Evolutionary conservation across 768 basidiomycete species (phyloP), one percentile per base, ranked within the genome.

Genomic region (Leccinum rimulosum): DNA sequence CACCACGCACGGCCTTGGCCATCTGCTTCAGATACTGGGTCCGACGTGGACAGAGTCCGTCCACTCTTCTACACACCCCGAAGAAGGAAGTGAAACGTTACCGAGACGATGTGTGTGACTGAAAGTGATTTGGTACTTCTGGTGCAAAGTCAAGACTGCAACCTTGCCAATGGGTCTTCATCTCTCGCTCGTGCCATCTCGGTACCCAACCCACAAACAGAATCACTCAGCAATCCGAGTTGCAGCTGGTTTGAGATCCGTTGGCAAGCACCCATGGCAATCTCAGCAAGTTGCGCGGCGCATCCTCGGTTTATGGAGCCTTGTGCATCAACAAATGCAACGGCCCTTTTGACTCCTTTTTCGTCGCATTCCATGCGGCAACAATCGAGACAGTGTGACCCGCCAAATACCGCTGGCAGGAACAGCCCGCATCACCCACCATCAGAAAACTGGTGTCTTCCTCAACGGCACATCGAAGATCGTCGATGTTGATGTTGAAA

Each of bases 391-490:
- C 76, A 69, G 70, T 0, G 86, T 87, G 11, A 95, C 78, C 1
- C 91, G 80, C 88, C 91, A 38, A 64, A 95, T 77, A 67, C 95
- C 94, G 86, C 38, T 4, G 93, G 70, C 0, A 93, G 93, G 76
- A 95, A 96, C 30, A 93, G 77, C 38, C 38, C 8, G 7, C 38
- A 17, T 17, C 38, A 17, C 17, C 17, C 15, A 17, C 15, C 38
- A 31, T 2, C 9, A 40, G 4, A 40, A 31, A 14, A 15, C 3
- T 12, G 3, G 2, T 8, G 15, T 40, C 17, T 35, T 40, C 6
- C n/a, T 40, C 17, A n/a, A 40, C 8, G 17, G 17, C 15, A 3
- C 31, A 38, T 38, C 7, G 6, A 15, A 17, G 7, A 38, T 38
- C 7, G 8, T 25, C 25, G 15, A 38, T 8, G 7, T 17, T 38